Conservation (phyloP, 108 stramenopile species). For the Thalassiosira profunda region DNA sequence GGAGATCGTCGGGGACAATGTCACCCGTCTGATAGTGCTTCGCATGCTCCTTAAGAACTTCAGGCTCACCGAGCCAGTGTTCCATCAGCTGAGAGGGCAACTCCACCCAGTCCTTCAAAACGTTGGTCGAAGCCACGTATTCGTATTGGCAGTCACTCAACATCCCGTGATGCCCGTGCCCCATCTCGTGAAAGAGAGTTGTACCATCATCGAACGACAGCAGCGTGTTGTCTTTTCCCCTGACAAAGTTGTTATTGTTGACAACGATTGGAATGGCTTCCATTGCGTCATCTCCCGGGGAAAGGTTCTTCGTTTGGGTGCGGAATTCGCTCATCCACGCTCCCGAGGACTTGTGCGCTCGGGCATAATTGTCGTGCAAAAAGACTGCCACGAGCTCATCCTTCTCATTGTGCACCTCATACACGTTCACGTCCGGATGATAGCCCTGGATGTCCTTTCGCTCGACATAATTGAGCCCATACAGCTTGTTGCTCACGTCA, state of each 20-base stretch:
- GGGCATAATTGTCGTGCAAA: slow-evolving; percentile 78
- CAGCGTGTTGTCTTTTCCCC: slow-evolving; percentile 52
- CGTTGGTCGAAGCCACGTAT: slow-evolving; percentile 67
- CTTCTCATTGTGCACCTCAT: slow-evolving; percentile 60
- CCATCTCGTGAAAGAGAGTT: slow-evolving; percentile 65
- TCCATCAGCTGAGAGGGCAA: slow-evolving; percentile 83
- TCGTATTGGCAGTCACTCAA: slow-evolving; percentile 61
- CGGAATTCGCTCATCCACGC: slow-evolving; percentile 87
- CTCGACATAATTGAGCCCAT: slow-evolving; percentile 62
- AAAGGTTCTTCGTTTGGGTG: slow-evolving; percentile 66
- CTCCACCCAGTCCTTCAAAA: slow-evolving; percentile 75
- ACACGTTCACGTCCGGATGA: slow-evolving; percentile 72
- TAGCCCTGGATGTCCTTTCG: slow-evolving; percentile 61
- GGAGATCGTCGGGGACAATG: slow-evolving; percentile 64
- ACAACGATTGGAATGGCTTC: slow-evolving; percentile 67
- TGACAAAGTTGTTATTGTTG: slow-evolving; percentile 86
- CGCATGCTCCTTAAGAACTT: slow-evolving; percentile 64
- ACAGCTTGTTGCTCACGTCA: slow-evolving; percentile 71
- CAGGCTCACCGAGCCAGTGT: slow-evolving; percentile 71
- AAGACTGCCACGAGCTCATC: slow-evolving; percentile 67
- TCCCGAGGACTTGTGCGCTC: slow-evolving; percentile 61
- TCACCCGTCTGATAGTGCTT: slow-evolving; percentile 69
- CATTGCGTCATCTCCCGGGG: slow-evolving; percentile 41
- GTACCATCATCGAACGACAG: slow-evolving; percentile 68
- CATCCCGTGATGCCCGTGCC: slow-evolving; percentile 82